Percentiles rank a stretch among this genome's conserved stretches.
Conservation (phyloP, 192 early-diverging fungal species). For the Funneliformis geosporum region DNA sequence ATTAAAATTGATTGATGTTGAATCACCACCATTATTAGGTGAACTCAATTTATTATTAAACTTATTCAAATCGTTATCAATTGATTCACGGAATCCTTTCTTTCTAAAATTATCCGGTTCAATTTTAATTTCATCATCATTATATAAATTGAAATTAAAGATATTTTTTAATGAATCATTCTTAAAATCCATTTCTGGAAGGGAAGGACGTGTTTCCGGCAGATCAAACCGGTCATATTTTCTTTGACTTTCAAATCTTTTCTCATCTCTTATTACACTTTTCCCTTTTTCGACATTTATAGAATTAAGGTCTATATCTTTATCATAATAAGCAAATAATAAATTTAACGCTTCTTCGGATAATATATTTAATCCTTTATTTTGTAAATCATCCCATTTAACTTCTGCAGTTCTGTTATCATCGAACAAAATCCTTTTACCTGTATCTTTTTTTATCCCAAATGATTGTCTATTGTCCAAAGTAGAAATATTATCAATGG, state of each 20-base stretch:
- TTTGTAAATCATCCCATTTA: conserved; percentile 27
- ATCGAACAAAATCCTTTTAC: background rate
- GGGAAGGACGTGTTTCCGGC: background rate
- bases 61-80: background rate
- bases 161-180: background rate
- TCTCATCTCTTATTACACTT: background rate
- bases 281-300: background rate
- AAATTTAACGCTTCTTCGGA: conserved; percentile 22
- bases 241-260: background rate
- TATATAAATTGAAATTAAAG: background rate
- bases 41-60: background rate
- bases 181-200: background rate
- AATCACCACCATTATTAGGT: background rate
- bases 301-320: background rate
- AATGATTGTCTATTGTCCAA: background rate
- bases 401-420: background rate
- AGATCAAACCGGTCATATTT: background rate
- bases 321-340: conserved; percentile 20
- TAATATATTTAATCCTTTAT: conserved; percentile 1
- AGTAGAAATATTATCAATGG: background rate
- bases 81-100: background rate
- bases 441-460: background rate
- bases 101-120: background rate
- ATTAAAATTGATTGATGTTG: background rate
- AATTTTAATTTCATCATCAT: too few relatives aligned